Evolutionary conservation across 139 green algal genomes (phyloP).

Genomic region (Picochlorum costavermella): DNA sequence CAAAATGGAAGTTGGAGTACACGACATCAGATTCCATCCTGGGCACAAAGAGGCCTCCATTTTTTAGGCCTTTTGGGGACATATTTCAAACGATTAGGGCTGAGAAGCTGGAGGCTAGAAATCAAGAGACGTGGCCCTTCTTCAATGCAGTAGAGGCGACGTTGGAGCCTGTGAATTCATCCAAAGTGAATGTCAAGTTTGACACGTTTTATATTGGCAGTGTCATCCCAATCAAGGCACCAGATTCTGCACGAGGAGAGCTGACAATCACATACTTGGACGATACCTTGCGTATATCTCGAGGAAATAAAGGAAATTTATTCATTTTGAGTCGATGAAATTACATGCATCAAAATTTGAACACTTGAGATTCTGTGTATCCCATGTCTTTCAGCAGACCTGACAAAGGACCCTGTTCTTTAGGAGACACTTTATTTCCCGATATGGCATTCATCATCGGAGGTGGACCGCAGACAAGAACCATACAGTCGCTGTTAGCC

Average conservation of each 20-base stretch:
- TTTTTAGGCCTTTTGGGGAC: slow-evolving; percentile 62
- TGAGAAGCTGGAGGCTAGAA: slow-evolving; percentile 54
- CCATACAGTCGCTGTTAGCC: slow-evolving; percentile 38
- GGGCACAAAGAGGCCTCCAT: slow-evolving; percentile 40
- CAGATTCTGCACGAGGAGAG: slow-evolving; percentile 39
- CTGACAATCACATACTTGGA: slow-evolving; percentile 69
- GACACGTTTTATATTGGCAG: slow-evolving; percentile 60
- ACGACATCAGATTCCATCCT: slow-evolving; percentile 78
- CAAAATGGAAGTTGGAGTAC: slow-evolving; percentile 83
- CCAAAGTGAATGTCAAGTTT: slow-evolving; percentile 65
- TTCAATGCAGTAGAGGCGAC: slow-evolving; percentile 74
- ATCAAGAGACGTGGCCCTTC: slow-evolving; percentile 70
- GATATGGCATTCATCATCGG: slow-evolving; percentile 48
- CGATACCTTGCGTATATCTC: slow-evolving; percentile 51
- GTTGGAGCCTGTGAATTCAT: slow-evolving; percentile 46
- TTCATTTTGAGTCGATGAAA: slow-evolving; percentile 33
- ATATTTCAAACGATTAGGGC: slow-evolving; percentile 81
- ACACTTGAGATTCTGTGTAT: slow-evolving; percentile 50
- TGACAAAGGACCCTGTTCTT: slow-evolving; percentile 45
- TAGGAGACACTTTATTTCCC: slow-evolving; percentile 41
- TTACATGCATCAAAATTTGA: slow-evolving; percentile 8
- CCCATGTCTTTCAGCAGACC: slow-evolving; percentile 66
- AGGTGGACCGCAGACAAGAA: slow-evolving; percentile 64
- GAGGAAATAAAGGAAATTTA: slow-evolving; percentile 60
- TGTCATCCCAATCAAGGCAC: slow-evolving; percentile 61